Percentiles rank a stretch among this genome's conserved stretches.
These are phyloP conservation scores for Starmera dryadoides DNA, from an alignment of 805 yeast species.

Conservation along the genomic window DNA sequence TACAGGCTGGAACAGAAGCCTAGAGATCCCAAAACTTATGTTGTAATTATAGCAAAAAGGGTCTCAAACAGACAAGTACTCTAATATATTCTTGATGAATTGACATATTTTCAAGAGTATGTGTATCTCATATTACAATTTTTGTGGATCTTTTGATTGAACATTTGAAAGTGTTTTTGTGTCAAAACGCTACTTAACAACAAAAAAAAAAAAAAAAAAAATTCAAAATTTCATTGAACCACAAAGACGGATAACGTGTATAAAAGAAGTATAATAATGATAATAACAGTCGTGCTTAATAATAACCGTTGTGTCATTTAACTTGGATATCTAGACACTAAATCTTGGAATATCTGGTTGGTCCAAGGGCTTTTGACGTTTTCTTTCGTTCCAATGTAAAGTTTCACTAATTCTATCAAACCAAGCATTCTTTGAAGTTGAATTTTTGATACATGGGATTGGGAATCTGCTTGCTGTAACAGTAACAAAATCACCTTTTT, in stretches of 20 bases:
- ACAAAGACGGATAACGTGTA: neutral
- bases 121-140: too few relatives aligned
- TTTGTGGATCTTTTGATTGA: neutral
- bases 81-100: too few relatives aligned
- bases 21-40: too few relatives aligned
- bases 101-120: too few relatives aligned
- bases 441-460: conserved; percentile 21
- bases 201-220: neutral
- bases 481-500: conserved; percentile 25
- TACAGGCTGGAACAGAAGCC: too few relatives aligned
- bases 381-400: conserved; percentile 28
- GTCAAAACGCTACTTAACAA: neutral
- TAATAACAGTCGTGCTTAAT: too few relatives aligned
- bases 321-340: neutral
- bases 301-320: too few relatives aligned
- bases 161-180: neutral
- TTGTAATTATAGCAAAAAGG: too few relatives aligned
- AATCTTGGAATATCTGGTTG: neutral
- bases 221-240: neutral
- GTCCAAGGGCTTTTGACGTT: conserved; percentile 22
- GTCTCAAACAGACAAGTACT: too few relatives aligned
- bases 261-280: neutral
- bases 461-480: conserved; percentile 27
- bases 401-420: conserved; percentile 26
- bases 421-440: conserved; percentile 20